Evolutionary conservation across 2,329 filamentous ascomycete species (phyloP).

Genomic region (Aspergillus ruber): DNA sequence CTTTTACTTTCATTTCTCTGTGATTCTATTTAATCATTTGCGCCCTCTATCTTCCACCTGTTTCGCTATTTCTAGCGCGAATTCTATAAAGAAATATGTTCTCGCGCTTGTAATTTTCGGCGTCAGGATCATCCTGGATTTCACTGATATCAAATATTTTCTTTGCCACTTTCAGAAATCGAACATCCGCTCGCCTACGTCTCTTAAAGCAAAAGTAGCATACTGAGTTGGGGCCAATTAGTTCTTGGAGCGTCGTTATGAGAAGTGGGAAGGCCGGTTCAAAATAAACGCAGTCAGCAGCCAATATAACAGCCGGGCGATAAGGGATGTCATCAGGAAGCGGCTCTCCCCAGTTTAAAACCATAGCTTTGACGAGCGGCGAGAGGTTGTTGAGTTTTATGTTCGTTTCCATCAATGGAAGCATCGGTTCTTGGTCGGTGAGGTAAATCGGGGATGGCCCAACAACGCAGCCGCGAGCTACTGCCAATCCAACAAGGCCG

Average conservation of each 20-base stretch:
- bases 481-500: constrained; percentile 67
- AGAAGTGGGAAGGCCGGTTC: constrained; percentile 90
- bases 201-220: constrained; percentile 96
- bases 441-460: constrained; percentile 57
- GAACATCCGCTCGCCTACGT: constrained; percentile 70
- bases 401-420: constrained; percentile 78
- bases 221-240: constrained; percentile 59
- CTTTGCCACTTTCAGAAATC: constrained; percentile 65
- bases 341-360: constrained; percentile 70
- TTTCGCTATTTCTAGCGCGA: constrained; percentile 17
- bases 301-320: constrained; percentile 75
- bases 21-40: not conserved
- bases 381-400: constrained; percentile 71
- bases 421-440: constrained; percentile 84
- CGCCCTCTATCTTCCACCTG: not conserved
- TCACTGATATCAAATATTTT: constrained; percentile 61
- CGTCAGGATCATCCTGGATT: constrained; percentile 49
- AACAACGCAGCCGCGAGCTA: constrained; percentile 52
- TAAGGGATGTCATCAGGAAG: constrained; percentile 30
- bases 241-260: constrained; percentile 66
- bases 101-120: constrained; percentile 29
- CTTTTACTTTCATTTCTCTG: too few species aligned
- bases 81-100: constrained; percentile 36
- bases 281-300: constrained; percentile 95
- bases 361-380: constrained; percentile 55